phyloP scores from a whole-genome alignment of 129 eudicot genomes.

The Arctium minus region DNA sequence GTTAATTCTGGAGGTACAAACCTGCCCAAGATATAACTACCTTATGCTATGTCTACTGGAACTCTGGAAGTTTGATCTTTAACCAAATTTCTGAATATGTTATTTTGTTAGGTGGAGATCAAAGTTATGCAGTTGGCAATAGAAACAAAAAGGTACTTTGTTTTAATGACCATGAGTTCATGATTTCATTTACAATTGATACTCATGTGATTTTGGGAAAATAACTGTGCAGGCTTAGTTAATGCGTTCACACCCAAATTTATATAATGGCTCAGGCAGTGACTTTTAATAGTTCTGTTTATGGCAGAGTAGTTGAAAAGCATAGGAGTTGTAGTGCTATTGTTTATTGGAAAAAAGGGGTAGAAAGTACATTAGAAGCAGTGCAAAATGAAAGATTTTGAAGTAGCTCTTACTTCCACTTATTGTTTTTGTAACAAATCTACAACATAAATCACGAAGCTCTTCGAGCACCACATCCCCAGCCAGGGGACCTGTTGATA shows the following conservation, averaged over 20 bases:
- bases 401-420: not conserved
- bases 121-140: constrained; percentile 36
- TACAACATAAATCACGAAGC: not conserved
- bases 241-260: not conserved
- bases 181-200: not conserved
- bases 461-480: not conserved
- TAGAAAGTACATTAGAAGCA: not conserved
- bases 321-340: not conserved
- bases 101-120: constrained; percentile 41
- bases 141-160: constrained; percentile 50
- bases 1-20: constrained; percentile 40
- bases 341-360: not conserved
- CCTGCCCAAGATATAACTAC: constrained; percentile 6
- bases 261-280: not conserved
- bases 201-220: not conserved
- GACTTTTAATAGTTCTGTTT: not conserved
- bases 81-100: not conserved
- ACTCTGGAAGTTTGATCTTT: not conserved
- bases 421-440: not conserved
- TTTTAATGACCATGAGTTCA: not conserved
- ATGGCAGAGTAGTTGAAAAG: not conserved
- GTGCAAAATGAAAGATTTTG: not conserved
- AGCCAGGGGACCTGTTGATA: not conserved
- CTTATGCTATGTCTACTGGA: not conserved
- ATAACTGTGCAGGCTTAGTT: not conserved